phyloP scores from a whole-genome alignment of 345 rosid species.

The Angophora floribunda region DNA sequence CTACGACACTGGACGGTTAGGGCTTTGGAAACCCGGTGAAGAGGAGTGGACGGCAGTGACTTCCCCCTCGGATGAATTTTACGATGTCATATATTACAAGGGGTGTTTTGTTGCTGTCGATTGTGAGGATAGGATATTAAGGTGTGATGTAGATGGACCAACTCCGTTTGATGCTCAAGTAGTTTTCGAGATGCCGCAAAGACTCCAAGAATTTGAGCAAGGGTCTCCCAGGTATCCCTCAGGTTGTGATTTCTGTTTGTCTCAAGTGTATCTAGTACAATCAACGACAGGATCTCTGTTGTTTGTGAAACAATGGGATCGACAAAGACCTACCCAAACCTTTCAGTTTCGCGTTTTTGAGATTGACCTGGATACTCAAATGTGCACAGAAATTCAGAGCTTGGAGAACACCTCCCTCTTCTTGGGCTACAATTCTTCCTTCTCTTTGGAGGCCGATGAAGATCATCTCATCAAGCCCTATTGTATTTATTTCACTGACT shows the following conservation, averaged over 20 bases:
- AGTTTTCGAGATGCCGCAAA: neutral
- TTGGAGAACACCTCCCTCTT: neutral
- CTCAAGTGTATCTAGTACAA: neutral
- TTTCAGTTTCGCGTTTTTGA: neutral
- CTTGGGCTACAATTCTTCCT: neutral
- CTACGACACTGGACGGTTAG: accelerated
- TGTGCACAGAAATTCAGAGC: neutral
- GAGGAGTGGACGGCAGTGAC: neutral
- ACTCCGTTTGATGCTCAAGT: neutral
- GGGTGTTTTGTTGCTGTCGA: neutral
- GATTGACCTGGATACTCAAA: neutral
- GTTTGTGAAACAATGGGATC: neutral
- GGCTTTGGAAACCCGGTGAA: neutral
- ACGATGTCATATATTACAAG: neutral
- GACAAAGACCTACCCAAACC: neutral
- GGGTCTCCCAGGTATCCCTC: neutral
- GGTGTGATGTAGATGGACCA: neutral
- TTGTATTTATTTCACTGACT: neutral
- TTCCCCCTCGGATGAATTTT: accelerated
- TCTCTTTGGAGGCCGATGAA: neutral
- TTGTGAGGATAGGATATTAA: neutral
- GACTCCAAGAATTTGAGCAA: neutral
- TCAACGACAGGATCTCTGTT: neutral
- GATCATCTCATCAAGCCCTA: neutral
- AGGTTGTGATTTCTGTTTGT: too few relatives aligned